Evolutionary conservation across 371 early-diverging fungal species (phyloP), one percentile per base, ranked within the genome.

Genomic region (Coemansia sp.): DNA sequence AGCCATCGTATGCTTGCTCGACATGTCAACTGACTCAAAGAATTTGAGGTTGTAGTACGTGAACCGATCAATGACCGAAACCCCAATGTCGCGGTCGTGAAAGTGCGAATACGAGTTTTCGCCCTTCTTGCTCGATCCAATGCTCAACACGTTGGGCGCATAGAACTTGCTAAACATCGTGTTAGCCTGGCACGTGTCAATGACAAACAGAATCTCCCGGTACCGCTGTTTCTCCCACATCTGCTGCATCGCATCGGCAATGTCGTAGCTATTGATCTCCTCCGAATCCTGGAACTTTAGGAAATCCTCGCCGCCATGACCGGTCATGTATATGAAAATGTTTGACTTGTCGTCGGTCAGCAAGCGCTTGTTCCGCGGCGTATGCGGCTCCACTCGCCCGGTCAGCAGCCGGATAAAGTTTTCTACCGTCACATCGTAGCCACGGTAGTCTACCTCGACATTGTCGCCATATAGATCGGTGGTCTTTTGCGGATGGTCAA

Each of bases 251-350:
- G 98, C 91, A 75, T 96, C 95, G 5, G 94, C 97, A 44, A 98
- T 77, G 79, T 97, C 97, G 54, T 92, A 88, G 24, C 91, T 88
- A 58, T 92, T 89, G 55, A 98, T 90, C 77, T 98, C 98, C 72
- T 98, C 95, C 18, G 90, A 87, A 78, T 98, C 98, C 76, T 97
- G 98, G 72, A 98, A 97, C 79, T 98, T 98, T 51, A 98, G 76
- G 68, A 98, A 97, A 63, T 94, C 96, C 67, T 96, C 94, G 36
- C 98, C 98, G 34, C 98, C 98, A 72, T 98, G 97, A 0, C 98
- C 98, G 3, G 98, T 96, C 94, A 98, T 93, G 69, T 91, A 98
- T 4, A 98, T 90, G 31, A 98, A 78, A 11, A 98, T 86, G 69
- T 97, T 95, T 62, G 93, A 93, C 33, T 93, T 84, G 67, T 96